Conservation (phyloP, 129 eudicot genomes). For the Heracleum sosnowskyi region DNA sequence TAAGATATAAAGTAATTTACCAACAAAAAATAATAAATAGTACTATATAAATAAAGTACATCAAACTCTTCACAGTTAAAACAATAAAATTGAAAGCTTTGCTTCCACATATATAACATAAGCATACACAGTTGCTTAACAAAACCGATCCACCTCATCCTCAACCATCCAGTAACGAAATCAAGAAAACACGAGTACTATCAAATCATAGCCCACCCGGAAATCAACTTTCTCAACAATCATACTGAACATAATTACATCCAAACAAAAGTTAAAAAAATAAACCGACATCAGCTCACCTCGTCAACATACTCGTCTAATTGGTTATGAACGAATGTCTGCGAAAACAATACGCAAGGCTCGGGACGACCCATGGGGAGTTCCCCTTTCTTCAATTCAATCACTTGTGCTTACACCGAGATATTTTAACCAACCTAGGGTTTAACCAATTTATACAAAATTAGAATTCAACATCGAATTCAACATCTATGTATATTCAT, state of each 20-base stretch:
- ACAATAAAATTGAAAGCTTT: not conserved
- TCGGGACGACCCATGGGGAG: conserved; percentile 96
- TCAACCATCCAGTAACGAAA: not conserved
- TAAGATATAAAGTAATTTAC: no score
- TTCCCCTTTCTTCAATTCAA: not conserved
- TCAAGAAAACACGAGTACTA: not conserved
- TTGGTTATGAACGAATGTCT: conserved; percentile 79
- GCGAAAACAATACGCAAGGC: conserved; percentile 84
- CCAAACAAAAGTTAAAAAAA: not conserved
- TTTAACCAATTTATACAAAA: not conserved
- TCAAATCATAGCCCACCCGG: not conserved
- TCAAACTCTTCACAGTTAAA: not conserved
- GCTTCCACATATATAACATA: not conserved
- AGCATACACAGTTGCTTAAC: not conserved
- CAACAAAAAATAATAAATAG: no score
- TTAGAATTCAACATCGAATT: not conserved
- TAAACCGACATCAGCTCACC: conserved; percentile 26
- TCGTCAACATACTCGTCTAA: conserved; percentile 94
- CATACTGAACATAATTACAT: not conserved
- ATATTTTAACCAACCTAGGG: not conserved
- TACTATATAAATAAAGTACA: no score
- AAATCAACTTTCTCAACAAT: not conserved
- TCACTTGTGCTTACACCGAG: not conserved
- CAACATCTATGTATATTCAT: not conserved
- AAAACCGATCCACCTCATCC: not conserved